A percentile compares a stretch with the other conserved stretches of the same genome.
Conservation (phyloP, 164 flowering plant species). For the Chloranthus sessilifolius region DNA sequence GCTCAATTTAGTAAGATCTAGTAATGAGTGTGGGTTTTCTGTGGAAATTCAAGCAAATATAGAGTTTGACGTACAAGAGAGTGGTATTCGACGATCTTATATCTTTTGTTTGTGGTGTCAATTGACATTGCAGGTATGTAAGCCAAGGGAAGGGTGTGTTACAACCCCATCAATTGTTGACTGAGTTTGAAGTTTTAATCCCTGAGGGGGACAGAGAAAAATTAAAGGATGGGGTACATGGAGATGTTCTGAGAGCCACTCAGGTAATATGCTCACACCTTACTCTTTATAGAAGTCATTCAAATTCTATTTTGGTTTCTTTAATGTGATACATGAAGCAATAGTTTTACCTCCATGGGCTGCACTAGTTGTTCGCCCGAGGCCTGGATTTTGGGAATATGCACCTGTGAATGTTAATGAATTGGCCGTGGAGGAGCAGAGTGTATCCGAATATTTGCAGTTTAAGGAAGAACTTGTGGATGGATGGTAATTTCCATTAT, state of each 20-base stretch:
- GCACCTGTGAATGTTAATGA: constrained; percentile 65
- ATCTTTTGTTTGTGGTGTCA: background rate
- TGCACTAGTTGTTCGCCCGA: constrained; percentile 87
- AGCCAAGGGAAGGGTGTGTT: constrained; percentile 77
- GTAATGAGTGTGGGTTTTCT: no score
- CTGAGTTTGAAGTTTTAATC: constrained; percentile 52
- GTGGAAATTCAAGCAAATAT: no score
- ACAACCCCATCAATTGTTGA: constrained; percentile 63
- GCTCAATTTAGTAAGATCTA: no score
- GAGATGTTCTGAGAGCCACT: constrained; percentile 57
- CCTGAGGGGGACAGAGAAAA: constrained; percentile 40
- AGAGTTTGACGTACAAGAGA: no score
- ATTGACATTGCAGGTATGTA: constrained; percentile 42
- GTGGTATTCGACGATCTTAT: no score
- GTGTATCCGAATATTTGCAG: constrained; percentile 61
- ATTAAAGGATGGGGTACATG: constrained; percentile 54
- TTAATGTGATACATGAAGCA: constrained; percentile 56
- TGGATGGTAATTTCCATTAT: constrained; percentile 45
- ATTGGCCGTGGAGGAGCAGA: constrained; percentile 62
- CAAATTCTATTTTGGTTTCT: background rate
- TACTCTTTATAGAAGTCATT: background rate
- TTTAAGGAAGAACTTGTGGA: constrained; percentile 89
- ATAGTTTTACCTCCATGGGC: constrained; percentile 87
- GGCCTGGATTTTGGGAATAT: constrained; percentile 98
- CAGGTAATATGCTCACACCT: constrained; percentile 40